These are phyloP conservation scores for Fusarium begoniae DNA, from an alignment of 2,329 filamentous ascomycete genomes.

Conservation along the genomic window DNA sequence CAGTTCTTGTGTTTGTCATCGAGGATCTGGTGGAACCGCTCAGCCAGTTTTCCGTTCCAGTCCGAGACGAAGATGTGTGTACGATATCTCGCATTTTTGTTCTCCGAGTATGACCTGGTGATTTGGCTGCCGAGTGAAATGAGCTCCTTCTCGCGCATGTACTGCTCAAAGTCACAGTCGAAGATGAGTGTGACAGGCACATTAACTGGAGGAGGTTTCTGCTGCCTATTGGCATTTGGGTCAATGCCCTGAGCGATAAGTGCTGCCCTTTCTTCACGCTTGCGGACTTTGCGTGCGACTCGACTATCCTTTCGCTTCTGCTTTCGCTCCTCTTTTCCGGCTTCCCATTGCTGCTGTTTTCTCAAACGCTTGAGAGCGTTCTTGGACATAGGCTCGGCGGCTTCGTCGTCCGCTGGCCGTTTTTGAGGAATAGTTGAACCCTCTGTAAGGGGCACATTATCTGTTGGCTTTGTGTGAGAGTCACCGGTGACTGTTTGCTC, in stretches of 20 bases:
- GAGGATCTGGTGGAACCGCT: conserved; percentile 82
- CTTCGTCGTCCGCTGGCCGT: conserved; percentile 8
- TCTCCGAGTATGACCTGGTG: conserved; percentile 89
- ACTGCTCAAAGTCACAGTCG: conserved; percentile 90
- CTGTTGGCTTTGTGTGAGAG: not conserved
- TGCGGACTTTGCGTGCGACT: conserved; percentile 56
- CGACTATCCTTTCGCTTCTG: conserved; percentile 65
- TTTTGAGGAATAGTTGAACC: not conserved
- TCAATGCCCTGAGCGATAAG: conserved; percentile 60
- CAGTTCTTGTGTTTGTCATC: conserved; percentile 77
- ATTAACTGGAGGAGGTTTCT: conserved; percentile 55
- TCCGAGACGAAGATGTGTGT: conserved; percentile 80
- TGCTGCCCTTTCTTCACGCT: conserved; percentile 59
- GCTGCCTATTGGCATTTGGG: conserved; percentile 47
- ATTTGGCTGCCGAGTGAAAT: conserved; percentile 86
- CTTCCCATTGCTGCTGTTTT: conserved; percentile 79
- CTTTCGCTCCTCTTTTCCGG: conserved; percentile 68
- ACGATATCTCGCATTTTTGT: conserved; percentile 72
- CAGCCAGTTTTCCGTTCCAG: conserved; percentile 78
- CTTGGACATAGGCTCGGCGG: conserved; percentile 71
- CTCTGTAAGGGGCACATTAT: not conserved
- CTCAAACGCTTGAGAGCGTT: conserved; percentile 84
- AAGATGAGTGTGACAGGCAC: conserved; percentile 84
- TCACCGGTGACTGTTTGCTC: not conserved
- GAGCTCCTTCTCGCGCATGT: conserved; percentile 88